Base-by-base conservation (phyloP, 176 grass and related monocot species). In the Oryza coarctata region DNA sequence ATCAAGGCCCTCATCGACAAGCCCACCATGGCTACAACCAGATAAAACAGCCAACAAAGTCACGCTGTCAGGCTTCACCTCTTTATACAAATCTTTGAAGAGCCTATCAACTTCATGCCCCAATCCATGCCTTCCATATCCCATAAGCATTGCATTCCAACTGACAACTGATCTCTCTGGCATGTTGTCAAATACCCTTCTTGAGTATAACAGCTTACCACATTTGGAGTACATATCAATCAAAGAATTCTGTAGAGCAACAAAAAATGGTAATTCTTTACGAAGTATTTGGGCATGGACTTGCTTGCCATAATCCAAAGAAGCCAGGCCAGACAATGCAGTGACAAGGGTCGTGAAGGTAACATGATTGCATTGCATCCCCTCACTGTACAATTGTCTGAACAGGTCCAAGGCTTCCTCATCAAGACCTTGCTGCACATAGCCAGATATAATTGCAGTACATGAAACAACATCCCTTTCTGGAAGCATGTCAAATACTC, bases 211-310 rank as follows among this genome's bases (percentile, higher is more conserved):
- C 73, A 94, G 82, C 57, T 81, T 85, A 15, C 92, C 92, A 39
- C 89, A 92, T 65, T 94, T 94, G 52, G 87, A 89, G 71, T 94
- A 92, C 92, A 94, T 94, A 85, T 86, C 87, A 34, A 94, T 94
- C 81, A 94, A 70, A 89, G 87, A 94, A 87, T 92, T 94, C 70
- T 89, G 84, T 41, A 94, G 76, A 76, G 79, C 84, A 75, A 92
- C 41, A 63, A 87, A 87, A 87, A 89, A 86, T 33, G 86, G 92
- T 15, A 89, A 64, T 45, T 94, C 78, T 68, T 84, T 77, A 77
- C 89, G 74, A 69, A 91, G 80, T 85, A 87, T 82, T 20, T 91
- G 41, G 3, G 81, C 81, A 77, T 94, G 89, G 77, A 94, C 84
- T 85, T 92, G 92, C 82, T 68, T 89, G n/a, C 92, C 92, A 80